A percentile compares a stretch with the other conserved stretches of the same genome.
These are phyloP conservation scores for Botryotinia convoluta DNA, from an alignment of 2,329 filamentous ascomycete species.

Conservation along the genomic window DNA sequence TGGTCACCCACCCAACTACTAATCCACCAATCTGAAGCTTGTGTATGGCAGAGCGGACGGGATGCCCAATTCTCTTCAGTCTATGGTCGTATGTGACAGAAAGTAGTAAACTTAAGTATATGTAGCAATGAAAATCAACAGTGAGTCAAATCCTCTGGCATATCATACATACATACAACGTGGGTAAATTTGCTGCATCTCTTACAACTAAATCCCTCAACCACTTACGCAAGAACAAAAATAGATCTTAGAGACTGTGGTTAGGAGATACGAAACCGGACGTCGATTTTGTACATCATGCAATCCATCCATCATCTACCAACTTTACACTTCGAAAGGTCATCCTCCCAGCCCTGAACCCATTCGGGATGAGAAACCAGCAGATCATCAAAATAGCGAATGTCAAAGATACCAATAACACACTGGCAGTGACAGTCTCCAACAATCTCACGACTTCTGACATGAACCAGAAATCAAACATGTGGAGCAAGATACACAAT, in stretches of 20 bases:
- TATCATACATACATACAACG: neutral
- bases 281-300: neutral
- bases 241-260: neutral
- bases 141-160: neutral
- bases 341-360: neutral
- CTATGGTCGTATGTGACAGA: neutral
- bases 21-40: no score
- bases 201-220: neutral
- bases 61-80: neutral
- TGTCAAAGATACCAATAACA: neutral
- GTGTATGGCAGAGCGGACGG: no score
- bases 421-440: neutral
- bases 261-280: neutral
- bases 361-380: neutral
- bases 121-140: neutral
- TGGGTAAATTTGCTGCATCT: neutral
- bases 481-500: neutral
- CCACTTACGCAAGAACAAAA: neutral
- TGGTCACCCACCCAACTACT: no score
- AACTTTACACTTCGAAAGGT: neutral
- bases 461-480: neutral
- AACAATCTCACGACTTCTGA: neutral
- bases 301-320: neutral
- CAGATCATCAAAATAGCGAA: neutral
- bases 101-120: rapidly evolving